A percentile compares a stretch with the other conserved stretches of the same genome.
These are phyloP conservation scores for Huntiella omanensis DNA, from an alignment of 2,329 filamentous ascomycete species.

Conservation along the genomic window DNA sequence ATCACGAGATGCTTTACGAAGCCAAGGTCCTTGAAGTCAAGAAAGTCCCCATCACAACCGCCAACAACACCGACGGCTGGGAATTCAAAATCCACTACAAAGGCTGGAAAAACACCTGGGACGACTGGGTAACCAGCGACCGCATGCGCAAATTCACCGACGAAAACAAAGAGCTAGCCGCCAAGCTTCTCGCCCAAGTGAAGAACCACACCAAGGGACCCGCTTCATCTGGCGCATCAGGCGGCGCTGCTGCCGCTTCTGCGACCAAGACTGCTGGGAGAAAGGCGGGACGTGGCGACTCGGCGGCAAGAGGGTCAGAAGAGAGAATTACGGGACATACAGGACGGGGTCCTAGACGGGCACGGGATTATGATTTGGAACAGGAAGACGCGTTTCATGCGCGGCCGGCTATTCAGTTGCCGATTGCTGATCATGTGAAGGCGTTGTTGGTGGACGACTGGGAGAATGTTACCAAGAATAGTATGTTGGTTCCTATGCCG, in stretches of 20 bases:
- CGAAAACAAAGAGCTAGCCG: slow-evolving; percentile 81
- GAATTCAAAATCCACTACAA: slow-evolving; percentile 96
- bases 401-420: slow-evolving; percentile 69
- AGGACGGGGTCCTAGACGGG: slow-evolving; percentile 50
- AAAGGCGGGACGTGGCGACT: slow-evolving; percentile 44
- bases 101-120: slow-evolving; percentile 99
- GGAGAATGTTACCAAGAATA: slow-evolving; percentile 95
- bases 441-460: slow-evolving; percentile 91
- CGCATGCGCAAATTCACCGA: slow-evolving; percentile 86
- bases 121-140: slow-evolving; percentile 93
- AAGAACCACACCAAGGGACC: slow-evolving; percentile 48
- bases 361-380: slow-evolving; percentile 66
- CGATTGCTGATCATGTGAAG: slow-evolving; percentile 78
- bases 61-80: slow-evolving; percentile 31
- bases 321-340: slow-evolving; percentile 47
- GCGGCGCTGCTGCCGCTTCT: slow-evolving; percentile 16
- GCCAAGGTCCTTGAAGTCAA: slow-evolving; percentile 78
- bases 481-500: slow-evolving; percentile 72
- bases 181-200: slow-evolving; percentile 50
- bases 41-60: slow-evolving; percentile 41
- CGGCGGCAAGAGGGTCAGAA: slow-evolving; percentile 57
- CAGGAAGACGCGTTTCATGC: slow-evolving; percentile 78
- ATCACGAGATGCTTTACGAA: slow-evolving; percentile 93
- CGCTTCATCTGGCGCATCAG: slow-evolving; percentile 46
- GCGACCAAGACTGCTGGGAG: slow-evolving; percentile 13